Evolutionary conservation across 495 filamentous ascomycete species (phyloP), one percentile per base, ranked within the genome.

Genomic region (Xylaria flabelliformis): DNA sequence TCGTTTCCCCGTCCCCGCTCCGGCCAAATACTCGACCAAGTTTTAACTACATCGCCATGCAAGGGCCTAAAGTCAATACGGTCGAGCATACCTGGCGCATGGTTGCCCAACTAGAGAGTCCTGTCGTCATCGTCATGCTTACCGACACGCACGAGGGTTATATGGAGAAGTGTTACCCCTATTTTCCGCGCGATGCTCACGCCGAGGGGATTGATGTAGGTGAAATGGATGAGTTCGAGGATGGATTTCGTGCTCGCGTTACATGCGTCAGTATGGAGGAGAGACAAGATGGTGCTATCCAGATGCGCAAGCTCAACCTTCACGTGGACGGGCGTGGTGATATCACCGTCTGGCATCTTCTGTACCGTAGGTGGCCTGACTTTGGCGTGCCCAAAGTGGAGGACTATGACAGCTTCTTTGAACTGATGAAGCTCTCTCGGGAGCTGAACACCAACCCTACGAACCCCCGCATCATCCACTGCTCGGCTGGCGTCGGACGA

Each of bases 331-430:
- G 67, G 2, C 70, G 58, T 13, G 71, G 74, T 32, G 88, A 87
- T 1, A 86, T 87, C 34, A 88, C 87, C 2, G 88, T 98, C 51
- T 97, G 90, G 89, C 96, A 99, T 80, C 90, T 97, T 59, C 87
- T 97, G 8, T 99, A 97, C 80, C 91, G 90, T 65, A 92, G 90
- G 61, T 99, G 97, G 96, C 94, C 96, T 44, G 96, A 99, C 81
- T 97, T 96, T 76, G 90, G 91, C 29, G 92, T 97, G 13, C 95
- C 97, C 0, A 91, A 92, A 76, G 88, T 92, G 29, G 88, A 91
- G 26, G 92, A 97, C 73, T 88, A 94, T 42, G 86, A 86, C 39
- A 92, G 91, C 42, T 90, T 99, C 55, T 87, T 98, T 24, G 87
- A 92, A 41, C 83, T 98, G 12, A 91, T 98, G 82, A 87, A 87